These are phyloP conservation scores for Schoenoplectus triqueter DNA, from an alignment of 202 grass and related monocot species.

Conservation along the genomic window DNA sequence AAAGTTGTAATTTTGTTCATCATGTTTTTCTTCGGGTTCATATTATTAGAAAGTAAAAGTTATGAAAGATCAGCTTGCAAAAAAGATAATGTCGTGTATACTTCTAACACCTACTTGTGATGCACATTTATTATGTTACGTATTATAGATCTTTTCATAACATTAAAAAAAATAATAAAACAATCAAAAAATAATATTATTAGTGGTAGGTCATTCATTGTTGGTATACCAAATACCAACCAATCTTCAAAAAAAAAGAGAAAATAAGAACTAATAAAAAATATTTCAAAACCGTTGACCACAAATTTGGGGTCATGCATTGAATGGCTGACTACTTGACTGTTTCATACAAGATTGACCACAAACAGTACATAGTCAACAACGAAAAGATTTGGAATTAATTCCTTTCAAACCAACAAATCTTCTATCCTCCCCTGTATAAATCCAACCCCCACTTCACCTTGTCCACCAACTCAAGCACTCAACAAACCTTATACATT, in stretches of 20 bases:
- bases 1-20: too few species aligned
- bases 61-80: neutral
- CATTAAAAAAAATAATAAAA: neutral
- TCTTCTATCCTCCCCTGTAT: neutral
- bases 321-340: conserved; percentile 4
- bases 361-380: neutral
- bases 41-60: neutral
- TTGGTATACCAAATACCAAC: neutral
- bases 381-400: conserved; percentile 11
- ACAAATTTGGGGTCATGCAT: neutral
- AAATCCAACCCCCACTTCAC: neutral
- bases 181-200: neutral
- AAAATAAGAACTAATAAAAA: neutral
- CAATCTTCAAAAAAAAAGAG: neutral
- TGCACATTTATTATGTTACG: too few species aligned
- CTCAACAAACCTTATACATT: neutral
- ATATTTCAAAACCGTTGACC: neutral
- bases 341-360: neutral
- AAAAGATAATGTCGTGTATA: too few species aligned
- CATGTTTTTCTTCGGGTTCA: neutral
- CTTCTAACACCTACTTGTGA: too few species aligned
- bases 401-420: conserved; percentile 30
- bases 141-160: too few species aligned
- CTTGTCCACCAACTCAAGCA: neutral
- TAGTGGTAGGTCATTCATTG: neutral